Evolutionary conservation across 177 flowering plant genomes (phyloP).

Genomic region (Telopea speciosissima): DNA sequence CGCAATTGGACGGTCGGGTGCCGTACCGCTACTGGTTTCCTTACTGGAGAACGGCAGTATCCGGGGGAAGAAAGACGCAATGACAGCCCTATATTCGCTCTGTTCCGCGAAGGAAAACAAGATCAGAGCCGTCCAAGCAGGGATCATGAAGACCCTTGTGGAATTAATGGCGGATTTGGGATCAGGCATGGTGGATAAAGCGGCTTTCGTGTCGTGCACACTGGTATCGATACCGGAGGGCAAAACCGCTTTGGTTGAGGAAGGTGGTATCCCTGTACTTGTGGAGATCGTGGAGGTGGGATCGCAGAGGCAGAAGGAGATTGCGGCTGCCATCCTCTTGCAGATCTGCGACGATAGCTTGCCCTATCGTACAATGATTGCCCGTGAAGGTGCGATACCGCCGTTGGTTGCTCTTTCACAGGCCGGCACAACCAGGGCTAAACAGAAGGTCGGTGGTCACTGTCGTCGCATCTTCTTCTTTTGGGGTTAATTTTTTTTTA

Average conservation of each 20-base stretch:
- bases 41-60: conserved; percentile 51
- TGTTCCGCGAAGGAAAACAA: conserved; percentile 81
- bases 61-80: conserved; percentile 86
- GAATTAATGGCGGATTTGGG: conserved; percentile 87
- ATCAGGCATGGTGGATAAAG: conserved; percentile 88
- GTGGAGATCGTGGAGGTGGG: conserved; percentile 89
- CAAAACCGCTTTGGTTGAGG: conserved; percentile 59
- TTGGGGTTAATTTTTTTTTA: no score
- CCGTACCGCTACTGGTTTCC: conserved; percentile 61
- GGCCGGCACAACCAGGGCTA: conserved; percentile 65
- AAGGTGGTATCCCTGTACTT: conserved; percentile 86
- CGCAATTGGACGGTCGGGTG: conserved; percentile 78
- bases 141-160: conserved; percentile 70
- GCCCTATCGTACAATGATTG: conserved; percentile 59
- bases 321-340: conserved; percentile 50
- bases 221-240: conserved; percentile 54
- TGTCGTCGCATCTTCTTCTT: background rate
- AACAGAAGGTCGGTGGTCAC: conserved; percentile 58
- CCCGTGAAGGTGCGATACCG: conserved; percentile 93
- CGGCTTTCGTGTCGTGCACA: conserved; percentile 53
- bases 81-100: conserved; percentile 69
- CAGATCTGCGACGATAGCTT: conserved; percentile 67
- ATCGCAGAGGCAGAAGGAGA: conserved; percentile 74
- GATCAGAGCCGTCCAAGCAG: conserved; percentile 59
- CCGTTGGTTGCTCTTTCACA: conserved; percentile 78